A percentile compares a stretch with the other conserved stretches of the same genome.
Conservation (phyloP, 2,329 filamentous ascomycete species). For the Fusarium aywerte region DNA sequence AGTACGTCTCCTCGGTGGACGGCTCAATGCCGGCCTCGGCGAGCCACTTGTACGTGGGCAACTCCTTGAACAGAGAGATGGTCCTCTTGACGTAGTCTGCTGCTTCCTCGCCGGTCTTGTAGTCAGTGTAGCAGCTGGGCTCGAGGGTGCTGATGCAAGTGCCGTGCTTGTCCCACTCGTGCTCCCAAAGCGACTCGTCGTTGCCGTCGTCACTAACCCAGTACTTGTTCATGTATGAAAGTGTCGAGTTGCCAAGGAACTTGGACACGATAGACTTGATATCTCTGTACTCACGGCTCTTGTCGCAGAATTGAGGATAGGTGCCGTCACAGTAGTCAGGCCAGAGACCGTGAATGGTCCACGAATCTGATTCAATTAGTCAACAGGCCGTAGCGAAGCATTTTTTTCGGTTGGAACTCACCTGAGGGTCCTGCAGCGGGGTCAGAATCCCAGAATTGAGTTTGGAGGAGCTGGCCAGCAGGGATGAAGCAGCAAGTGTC, state of each 20-base stretch:
- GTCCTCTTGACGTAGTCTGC: constrained; percentile 75
- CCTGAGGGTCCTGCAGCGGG: constrained; percentile 69
- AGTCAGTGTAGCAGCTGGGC: constrained; percentile 72
- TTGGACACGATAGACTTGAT: constrained; percentile 71
- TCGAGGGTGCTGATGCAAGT: constrained; percentile 77
- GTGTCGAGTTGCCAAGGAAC: constrained; percentile 62
- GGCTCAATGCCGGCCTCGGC: constrained; percentile 69
- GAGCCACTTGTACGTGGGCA: constrained; percentile 73
- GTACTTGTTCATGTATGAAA: constrained; percentile 75
- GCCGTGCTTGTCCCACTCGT: constrained; percentile 81
- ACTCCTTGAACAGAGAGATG: constrained; percentile 71
- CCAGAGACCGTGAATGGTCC: constrained; percentile 79
- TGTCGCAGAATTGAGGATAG: constrained; percentile 75
- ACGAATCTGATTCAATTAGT: constrained; percentile 62
- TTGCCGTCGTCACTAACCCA: constrained; percentile 76
- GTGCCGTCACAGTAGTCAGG: constrained; percentile 76
- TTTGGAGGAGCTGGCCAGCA: constrained; percentile 76
- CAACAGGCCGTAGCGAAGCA: accelerated
- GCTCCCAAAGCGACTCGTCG: constrained; percentile 75
- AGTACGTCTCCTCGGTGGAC: constrained; percentile 67
- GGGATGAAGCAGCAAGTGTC: constrained; percentile 80
- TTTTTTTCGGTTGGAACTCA: neutral
- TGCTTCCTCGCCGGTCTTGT: constrained; percentile 71
- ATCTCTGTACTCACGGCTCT: constrained; percentile 69
- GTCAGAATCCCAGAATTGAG: constrained; percentile 80